Percentiles rank a stretch among this genome's conserved stretches.
phyloP scores from a whole-genome alignment of 1,284 basidiomycete species.

The Sporisorium scitamineum region DNA sequence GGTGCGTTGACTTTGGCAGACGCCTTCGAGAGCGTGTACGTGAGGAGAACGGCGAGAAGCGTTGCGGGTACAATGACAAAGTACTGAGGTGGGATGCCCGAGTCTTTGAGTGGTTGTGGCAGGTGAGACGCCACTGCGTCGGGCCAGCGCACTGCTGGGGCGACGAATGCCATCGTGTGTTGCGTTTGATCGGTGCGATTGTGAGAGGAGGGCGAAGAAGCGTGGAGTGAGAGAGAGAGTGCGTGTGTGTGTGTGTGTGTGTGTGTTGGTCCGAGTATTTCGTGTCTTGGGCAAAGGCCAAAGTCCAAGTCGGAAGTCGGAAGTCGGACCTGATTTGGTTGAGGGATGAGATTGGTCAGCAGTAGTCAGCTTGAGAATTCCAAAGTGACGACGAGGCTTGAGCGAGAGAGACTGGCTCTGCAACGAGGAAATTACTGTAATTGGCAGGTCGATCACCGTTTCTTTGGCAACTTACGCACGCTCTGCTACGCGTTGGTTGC shows the following conservation, averaged over 20 bases:
- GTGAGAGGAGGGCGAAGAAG: background rate
- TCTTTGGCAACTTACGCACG: constrained; percentile 12
- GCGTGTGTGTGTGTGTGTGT: background rate
- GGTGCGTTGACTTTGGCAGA: constrained; percentile 19
- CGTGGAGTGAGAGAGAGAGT: background rate
- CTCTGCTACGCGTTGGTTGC: constrained; percentile 4
- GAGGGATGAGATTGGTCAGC: constrained; percentile 15
- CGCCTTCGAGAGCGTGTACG: constrained; percentile 45
- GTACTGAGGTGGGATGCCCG: constrained; percentile 42
- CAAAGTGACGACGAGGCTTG: background rate
- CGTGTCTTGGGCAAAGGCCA: background rate
- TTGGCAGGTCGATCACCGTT: constrained; percentile 28
- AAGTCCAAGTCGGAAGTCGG: constrained; percentile 18
- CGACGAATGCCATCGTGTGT: constrained; percentile 32
- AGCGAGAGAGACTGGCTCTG: background rate
- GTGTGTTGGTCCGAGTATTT: constrained; percentile 6
- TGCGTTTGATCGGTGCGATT: background rate
- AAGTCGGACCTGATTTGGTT: constrained; percentile 15
- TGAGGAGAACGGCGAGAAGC: constrained; percentile 46
- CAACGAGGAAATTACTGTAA: background rate
- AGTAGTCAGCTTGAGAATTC: too few species aligned
- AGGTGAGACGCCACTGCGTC: constrained; percentile 46
- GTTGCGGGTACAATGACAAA: constrained; percentile 50
- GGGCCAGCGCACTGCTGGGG: constrained; percentile 52
- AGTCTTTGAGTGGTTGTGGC: constrained; percentile 34